These are phyloP conservation scores for Tuber melanosporum DNA, from an alignment of 495 filamentous ascomycete species.

Conservation along the genomic window DNA sequence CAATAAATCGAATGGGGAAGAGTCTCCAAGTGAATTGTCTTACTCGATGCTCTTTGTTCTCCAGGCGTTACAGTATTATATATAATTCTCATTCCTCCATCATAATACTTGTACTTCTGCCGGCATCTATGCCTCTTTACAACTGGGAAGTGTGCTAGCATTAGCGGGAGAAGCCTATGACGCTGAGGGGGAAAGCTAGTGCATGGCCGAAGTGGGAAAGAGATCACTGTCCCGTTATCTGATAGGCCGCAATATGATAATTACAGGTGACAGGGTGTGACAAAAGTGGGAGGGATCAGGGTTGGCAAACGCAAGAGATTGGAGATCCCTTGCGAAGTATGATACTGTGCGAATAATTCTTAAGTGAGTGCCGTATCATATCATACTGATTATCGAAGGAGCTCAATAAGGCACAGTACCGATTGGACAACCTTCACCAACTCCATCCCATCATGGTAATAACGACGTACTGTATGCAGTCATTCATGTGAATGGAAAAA, in stretches of 20 bases:
- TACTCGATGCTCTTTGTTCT: neutral
- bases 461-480: neutral
- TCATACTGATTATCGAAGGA: neutral
- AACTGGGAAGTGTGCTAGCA: constrained; percentile 6
- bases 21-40: neutral
- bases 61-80: neutral
- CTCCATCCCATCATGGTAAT: neutral
- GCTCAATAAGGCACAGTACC: neutral
- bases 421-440: neutral
- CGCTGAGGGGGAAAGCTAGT: constrained; percentile 12
- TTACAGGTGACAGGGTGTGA: neutral
- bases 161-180: constrained; percentile 8
- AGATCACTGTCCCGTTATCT: neutral
- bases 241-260: neutral
- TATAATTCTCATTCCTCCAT: neutral
- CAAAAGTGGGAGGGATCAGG: neutral
- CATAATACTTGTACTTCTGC: neutral
- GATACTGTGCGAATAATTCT: neutral
- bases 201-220: neutral
- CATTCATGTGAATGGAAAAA: neutral
- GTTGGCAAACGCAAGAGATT: neutral
- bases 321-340: neutral
- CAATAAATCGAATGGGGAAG: neutral
- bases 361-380: neutral
- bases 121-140: neutral